phyloP scores from a whole-genome alignment of 2,329 filamentous ascomycete species.

The Cladosporium sp. region DNA sequence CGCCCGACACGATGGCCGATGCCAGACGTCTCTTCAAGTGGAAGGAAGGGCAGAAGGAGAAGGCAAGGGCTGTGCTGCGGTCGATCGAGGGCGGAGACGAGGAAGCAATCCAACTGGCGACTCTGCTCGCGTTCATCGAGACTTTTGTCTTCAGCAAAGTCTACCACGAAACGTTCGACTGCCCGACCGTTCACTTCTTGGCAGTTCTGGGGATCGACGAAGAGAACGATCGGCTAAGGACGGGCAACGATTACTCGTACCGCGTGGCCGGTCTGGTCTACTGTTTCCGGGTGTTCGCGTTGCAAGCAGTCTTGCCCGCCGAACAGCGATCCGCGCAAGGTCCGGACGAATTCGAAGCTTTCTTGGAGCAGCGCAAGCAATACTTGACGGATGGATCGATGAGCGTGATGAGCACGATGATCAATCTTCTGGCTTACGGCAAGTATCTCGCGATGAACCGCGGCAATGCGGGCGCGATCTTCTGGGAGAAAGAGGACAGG shows the following conservation, averaged over 20 bases:
- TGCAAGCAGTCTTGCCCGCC: constrained; percentile 25
- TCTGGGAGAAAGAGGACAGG: constrained; percentile 17
- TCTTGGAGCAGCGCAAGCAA: constrained; percentile 20
- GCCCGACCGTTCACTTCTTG: constrained; percentile 23
- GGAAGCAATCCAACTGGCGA: not conserved
- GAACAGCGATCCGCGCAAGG: constrained; percentile 20
- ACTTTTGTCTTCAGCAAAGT: not conserved
- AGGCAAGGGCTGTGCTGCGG: not conserved
- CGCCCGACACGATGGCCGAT: not conserved
- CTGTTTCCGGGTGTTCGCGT: constrained; percentile 24
- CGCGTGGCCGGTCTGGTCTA: constrained; percentile 27
- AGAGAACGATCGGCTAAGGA: constrained; percentile 17
- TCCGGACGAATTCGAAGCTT: constrained; percentile 23
- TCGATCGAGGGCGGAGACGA: not conserved
- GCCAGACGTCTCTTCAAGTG: not conserved
- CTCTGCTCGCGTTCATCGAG: not conserved
- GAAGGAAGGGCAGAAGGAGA: not conserved
- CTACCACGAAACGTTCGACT: constrained; percentile 19
- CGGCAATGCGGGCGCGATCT: constrained; percentile 23
- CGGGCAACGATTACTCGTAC: constrained; percentile 26
- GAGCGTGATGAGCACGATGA: constrained; percentile 27
- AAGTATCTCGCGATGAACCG: constrained; percentile 25
- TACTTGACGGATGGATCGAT: constrained; percentile 27
- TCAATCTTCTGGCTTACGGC: constrained; percentile 29
- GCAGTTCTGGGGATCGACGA: constrained; percentile 22